These are phyloP conservation scores for Fonsecaea pugnacius DNA, from an alignment of 2,329 filamentous ascomycete species.

Conservation along the genomic window DNA sequence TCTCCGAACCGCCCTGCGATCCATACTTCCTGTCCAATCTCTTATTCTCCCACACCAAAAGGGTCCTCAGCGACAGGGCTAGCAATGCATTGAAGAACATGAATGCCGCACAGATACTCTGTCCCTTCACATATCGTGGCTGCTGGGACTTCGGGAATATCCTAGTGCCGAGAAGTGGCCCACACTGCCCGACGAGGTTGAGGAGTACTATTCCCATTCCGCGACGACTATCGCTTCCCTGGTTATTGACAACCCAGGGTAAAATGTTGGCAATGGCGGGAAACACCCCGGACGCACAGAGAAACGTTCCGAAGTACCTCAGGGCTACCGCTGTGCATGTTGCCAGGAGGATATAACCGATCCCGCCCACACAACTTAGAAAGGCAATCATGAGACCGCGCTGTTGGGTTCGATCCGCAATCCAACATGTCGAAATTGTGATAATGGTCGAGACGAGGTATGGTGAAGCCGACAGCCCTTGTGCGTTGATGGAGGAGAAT, in stretches of 20 bases:
- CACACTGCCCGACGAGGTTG: conserved; percentile 81
- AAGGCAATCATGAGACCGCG: conserved; percentile 64
- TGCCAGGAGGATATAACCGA: conserved; percentile 69
- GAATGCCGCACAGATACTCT: conserved; percentile 65
- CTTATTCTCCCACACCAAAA: conserved; percentile 16
- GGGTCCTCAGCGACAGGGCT: conserved; percentile 6
- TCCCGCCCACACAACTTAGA: conserved; percentile 61
- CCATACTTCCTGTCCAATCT: conserved; percentile 32
- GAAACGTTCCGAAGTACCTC: conserved; percentile 58
- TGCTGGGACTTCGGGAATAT: conserved; percentile 64
- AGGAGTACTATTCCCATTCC: conserved; percentile 46
- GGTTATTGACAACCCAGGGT: conserved; percentile 64
- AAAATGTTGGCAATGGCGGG: conserved; percentile 72
- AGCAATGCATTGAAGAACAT: conserved; percentile 52
- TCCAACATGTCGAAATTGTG: conserved; percentile 64
- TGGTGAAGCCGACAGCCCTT: conserved; percentile 73
- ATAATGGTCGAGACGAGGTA: conserved; percentile 70
- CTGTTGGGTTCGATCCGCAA: conserved; percentile 69
- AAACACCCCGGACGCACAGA: conserved; percentile 66
- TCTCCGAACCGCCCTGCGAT: conserved; percentile 11
- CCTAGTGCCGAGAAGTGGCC: conserved; percentile 70
- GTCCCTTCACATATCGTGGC: conserved; percentile 66
- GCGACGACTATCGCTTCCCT: conserved; percentile 30
- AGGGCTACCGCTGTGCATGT: conserved; percentile 56
- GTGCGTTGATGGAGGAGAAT: conserved; percentile 67